Conservation (phyloP, 192 early-diverging fungal species). For the Coemansia sp. region DNA sequence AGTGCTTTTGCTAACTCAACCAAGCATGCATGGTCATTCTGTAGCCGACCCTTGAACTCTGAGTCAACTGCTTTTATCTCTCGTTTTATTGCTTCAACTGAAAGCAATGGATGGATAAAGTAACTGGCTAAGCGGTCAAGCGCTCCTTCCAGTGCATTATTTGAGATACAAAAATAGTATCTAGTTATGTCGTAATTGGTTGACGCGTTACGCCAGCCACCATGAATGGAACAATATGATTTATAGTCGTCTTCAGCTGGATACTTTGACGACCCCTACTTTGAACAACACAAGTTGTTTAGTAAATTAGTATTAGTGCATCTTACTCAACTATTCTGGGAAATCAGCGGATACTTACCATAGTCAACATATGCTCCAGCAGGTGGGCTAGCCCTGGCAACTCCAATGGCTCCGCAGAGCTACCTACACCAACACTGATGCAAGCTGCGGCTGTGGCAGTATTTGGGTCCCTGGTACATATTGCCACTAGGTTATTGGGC, state of each 20-base stretch:
- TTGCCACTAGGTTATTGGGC: constrained; percentile 59
- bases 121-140: constrained; percentile 76
- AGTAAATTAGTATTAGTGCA: no score
- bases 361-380: constrained; percentile 68
- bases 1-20: not conserved
- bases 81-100: constrained; percentile 72
- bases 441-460: constrained; percentile 58
- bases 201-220: constrained; percentile 34
- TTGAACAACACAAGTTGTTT: no score
- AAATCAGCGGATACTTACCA: constrained; percentile 22
- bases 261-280: no score
- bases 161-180: constrained; percentile 20
- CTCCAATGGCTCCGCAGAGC: constrained; percentile 58
- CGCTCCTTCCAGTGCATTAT: constrained; percentile 55
- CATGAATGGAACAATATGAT: constrained; percentile 26
- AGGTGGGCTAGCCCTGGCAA: constrained; percentile 72
- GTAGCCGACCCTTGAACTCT: constrained; percentile 86
- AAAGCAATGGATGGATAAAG: constrained; percentile 88
- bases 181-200: constrained; percentile 21
- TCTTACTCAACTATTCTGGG: no score
- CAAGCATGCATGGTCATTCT: constrained; percentile 53
- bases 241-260: constrained; percentile 66
- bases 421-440: constrained; percentile 64
- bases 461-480: constrained; percentile 60
- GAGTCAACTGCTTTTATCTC: constrained; percentile 90